Evolutionary conservation across 805 yeast genomes (phyloP).

Genomic region (Kluyveromyces nonfermentans): DNA sequence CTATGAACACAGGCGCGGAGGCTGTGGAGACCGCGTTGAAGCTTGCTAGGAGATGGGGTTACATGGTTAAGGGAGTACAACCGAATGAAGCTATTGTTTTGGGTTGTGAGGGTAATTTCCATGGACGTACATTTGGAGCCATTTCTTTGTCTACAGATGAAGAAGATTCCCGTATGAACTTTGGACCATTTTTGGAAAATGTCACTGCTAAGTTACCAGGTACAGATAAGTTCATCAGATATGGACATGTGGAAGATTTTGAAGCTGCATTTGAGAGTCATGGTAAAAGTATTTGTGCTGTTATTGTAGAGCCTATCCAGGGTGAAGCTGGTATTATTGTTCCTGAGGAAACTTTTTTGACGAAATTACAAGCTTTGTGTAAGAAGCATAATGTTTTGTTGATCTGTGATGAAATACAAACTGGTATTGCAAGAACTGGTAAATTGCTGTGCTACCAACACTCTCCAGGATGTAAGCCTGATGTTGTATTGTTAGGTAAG

Average conservation of each 20-base stretch:
- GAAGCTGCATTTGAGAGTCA: constrained; percentile 71
- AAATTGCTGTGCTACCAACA: constrained; percentile 88
- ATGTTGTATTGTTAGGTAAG: constrained; percentile 81
- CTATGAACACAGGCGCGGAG: constrained; percentile 99
- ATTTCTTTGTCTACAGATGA: constrained; percentile 90
- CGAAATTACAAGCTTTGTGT: constrained; percentile 64
- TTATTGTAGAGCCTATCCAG: constrained; percentile 90
- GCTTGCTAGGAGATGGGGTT: constrained; percentile 97
- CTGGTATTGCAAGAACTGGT: constrained; percentile 97
- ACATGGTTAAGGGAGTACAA: constrained; percentile 74
- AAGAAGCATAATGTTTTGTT: constrained; percentile 75
- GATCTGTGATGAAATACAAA: constrained; percentile 95
- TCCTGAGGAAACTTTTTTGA: constrained; percentile 75
- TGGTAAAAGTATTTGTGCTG: constrained; percentile 85
- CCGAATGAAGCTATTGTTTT: constrained; percentile 77
- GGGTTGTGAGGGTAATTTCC: constrained; percentile 86
- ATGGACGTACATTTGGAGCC: constrained; percentile 91
- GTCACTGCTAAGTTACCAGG: constrained; percentile 84
- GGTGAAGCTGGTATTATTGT: constrained; percentile 98
- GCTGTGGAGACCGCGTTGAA: constrained; percentile 95
- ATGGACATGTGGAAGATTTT: constrained; percentile 79
- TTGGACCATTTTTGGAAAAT: constrained; percentile 81
- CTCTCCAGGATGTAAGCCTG: constrained; percentile 70
- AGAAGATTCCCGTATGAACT: constrained; percentile 78
- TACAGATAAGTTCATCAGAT: constrained; percentile 54